These are phyloP conservation scores for Penicillium aurantiogriseum DNA, from an alignment of 2,329 filamentous ascomycete genomes.

Conservation along the genomic window DNA sequence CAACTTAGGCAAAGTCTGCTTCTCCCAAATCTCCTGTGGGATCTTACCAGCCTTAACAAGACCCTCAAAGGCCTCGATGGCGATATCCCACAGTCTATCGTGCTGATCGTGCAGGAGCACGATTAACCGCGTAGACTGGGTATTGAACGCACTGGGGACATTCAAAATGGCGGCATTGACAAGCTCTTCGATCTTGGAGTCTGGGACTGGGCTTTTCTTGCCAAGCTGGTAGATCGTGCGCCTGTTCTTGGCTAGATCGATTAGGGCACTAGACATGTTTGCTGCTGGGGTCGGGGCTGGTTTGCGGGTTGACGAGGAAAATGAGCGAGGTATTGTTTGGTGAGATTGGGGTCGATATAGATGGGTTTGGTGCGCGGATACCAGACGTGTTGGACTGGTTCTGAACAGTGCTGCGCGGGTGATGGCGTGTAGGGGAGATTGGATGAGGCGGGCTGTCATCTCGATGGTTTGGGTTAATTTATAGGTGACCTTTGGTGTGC, in stretches of 20 bases:
- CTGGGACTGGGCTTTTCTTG: conserved; percentile 35
- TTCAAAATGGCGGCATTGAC: conserved; percentile 58
- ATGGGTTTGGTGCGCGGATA: background rate
- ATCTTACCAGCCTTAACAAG: conserved; percentile 59
- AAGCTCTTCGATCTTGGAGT: conserved; percentile 38
- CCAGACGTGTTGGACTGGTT: background rate
- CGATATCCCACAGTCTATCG: conserved; percentile 81
- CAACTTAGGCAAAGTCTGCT: conserved; percentile 46
- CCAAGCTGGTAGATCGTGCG: conserved; percentile 40
- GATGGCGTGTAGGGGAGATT: background rate
- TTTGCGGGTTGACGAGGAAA: background rate
- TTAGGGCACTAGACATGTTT: conserved; percentile 23
- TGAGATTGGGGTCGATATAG: background rate
- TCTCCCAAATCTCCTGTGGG: conserved; percentile 57
- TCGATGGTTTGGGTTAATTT: background rate
- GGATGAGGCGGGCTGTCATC: background rate
- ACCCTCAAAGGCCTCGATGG: conserved; percentile 61
- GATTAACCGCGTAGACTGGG: conserved; percentile 74
- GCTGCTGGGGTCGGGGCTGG: background rate
- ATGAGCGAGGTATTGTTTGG: background rate
- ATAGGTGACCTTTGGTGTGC: no score
- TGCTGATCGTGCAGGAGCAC: conserved; percentile 80
- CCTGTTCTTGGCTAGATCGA: conserved; percentile 35
- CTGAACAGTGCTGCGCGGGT: background rate
- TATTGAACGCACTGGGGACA: conserved; percentile 83